Evolutionary conservation across 306 rosid genomes (phyloP).

Genomic region (Lablab purpureus): DNA sequence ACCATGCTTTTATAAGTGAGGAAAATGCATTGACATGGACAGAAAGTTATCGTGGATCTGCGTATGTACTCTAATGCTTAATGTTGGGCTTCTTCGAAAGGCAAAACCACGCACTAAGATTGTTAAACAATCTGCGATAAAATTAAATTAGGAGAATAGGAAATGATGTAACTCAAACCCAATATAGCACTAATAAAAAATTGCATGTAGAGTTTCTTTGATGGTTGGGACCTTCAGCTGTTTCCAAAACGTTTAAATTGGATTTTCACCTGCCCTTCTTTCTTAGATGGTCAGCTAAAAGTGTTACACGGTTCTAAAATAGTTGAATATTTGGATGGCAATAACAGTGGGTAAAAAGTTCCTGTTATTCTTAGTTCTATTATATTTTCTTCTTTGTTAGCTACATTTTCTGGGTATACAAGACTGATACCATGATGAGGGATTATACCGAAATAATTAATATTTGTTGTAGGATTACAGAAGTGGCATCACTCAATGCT

Average conservation of each 20-base stretch:
- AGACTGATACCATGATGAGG: constrained; percentile 1
- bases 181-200: constrained; percentile 20
- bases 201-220: not conserved
- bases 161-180: constrained; percentile 6
- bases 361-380: constrained; percentile 11
- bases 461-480: constrained; percentile 63
- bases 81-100: constrained; percentile 6
- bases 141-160: constrained; percentile 5
- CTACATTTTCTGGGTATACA: constrained; percentile 9
- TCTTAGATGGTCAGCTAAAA: not conserved
- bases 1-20: not conserved
- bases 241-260: constrained; percentile 28
- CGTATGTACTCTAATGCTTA: constrained; percentile 21
- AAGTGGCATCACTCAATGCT: constrained; percentile 66
- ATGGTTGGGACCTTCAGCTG: constrained; percentile 14
- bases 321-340: constrained; percentile 30
- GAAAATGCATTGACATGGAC: constrained; percentile 5
- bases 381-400: not conserved
- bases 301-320: constrained; percentile 7
- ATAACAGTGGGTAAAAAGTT: constrained; percentile 18
- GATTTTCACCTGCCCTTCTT: constrained; percentile 27
- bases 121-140: constrained; percentile 8
- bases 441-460: constrained; percentile 44
- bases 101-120: constrained; percentile 21
- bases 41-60: constrained; percentile 19